Conservation (phyloP, 495 filamentous ascomycete species). For the Hyaloscypha finlandica region DNA sequence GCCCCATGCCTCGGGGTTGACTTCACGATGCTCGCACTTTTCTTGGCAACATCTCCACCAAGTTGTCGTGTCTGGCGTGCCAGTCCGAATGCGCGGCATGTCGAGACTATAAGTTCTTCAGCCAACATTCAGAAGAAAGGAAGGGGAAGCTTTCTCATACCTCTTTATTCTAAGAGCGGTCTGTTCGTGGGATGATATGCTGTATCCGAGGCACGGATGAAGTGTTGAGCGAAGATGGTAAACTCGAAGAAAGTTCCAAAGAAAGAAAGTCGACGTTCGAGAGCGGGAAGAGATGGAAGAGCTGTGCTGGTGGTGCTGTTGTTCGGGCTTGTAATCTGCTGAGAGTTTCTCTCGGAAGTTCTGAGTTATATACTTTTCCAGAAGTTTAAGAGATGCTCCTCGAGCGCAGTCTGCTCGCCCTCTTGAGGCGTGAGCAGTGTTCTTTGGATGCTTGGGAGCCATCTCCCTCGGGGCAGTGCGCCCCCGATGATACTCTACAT, state of each 20-base stretch:
- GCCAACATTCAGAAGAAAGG: neutral
- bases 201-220: neutral
- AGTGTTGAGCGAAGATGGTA: neutral
- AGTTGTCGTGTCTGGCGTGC: neutral
- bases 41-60: constrained; percentile 19
- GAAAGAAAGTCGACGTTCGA: neutral
- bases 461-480: neutral
- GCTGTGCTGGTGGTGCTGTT: neutral
- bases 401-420: neutral
- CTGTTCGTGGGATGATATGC: neutral
- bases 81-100: neutral
- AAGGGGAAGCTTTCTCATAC: neutral
- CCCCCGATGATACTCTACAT: neutral
- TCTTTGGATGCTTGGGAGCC: neutral
- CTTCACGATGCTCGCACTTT: neutral
- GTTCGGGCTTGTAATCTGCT: neutral
- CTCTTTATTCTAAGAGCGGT: neutral
- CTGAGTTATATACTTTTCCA: neutral
- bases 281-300: neutral
- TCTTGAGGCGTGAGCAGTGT: neutral
- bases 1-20: constrained; percentile 9
- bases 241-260: neutral
- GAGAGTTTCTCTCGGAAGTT: neutral
- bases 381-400: neutral
- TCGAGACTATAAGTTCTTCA: neutral